Base-by-base conservation (phyloP, 768 basidiomycete species). In the Mycena epipterygia region DNA sequence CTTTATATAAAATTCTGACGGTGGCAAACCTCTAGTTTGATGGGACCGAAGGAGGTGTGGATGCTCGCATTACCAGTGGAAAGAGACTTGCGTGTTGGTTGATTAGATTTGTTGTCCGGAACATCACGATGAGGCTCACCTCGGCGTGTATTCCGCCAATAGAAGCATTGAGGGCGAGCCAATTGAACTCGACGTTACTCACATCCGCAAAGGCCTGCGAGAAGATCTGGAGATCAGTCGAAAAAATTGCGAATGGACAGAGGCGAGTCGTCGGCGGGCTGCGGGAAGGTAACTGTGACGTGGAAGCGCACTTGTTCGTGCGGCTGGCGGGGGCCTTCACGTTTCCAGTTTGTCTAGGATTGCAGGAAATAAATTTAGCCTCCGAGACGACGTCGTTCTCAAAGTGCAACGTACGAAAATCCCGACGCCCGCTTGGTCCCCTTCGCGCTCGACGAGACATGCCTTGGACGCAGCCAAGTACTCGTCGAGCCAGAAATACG, bases 321-420 rank as follows among this genome's bases (percentile, higher is more conserved):
- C 29, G 58, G 37, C 5, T 41, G 17, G 41, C 44, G 64, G 16
- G 30, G 42, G 9, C 32, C n/a, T 11, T 53, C 39, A 1, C 29
- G 37, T 1, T 56, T 35, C 69, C 64, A 63, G 2, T 67, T 71
- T 27, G 65, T 63, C 70, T 71, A n/a, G 42, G 11, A 19, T n/a
- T n/a, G n/a, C n/a, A n/a, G n/a, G n/a, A n/a, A n/a, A 19, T 8
- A 14, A 8, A 9, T 46, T 12, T 30, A 58, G 16, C 12, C 5
- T 23, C 25, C 0, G 19, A 19, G 37, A 58, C 16, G n/a, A n/a
- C n/a, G n/a, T 25, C 16, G 0, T 33, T 17, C 14, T 11, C 19
- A 16, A 56, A 19, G 0, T 9, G 41, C 42, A 44, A 42, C 80
- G 76, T 65, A 84, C 82, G 42, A 82, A 81, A 41, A 84, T 74